Conservation (phyloP, 495 filamentous ascomycete species). For the Penicillium egyptiacum region DNA sequence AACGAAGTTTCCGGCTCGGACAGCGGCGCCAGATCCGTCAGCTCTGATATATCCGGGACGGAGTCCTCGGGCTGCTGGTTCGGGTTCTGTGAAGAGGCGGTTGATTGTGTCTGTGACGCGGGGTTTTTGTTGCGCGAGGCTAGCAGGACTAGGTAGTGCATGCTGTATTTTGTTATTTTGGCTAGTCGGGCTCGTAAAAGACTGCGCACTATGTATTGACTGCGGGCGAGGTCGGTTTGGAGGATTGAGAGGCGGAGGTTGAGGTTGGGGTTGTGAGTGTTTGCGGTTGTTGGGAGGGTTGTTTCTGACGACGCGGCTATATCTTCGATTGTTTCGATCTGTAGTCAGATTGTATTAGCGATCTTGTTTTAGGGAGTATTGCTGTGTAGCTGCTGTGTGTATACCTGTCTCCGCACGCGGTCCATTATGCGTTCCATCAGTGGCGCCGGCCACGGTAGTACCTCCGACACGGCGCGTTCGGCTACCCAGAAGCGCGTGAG, state of each 20-base stretch:
- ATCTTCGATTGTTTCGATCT: slow-evolving; percentile 73
- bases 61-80: slow-evolving; percentile 36
- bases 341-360: slow-evolving; percentile 3
- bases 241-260: slow-evolving; percentile 93
- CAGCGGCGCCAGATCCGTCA: slow-evolving; percentile 51
- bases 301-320: slow-evolving; percentile 57
- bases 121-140: slow-evolving; percentile 61
- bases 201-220: slow-evolving; percentile 86
- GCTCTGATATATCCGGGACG: slow-evolving; percentile 39
- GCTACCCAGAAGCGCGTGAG: slow-evolving; percentile 91
- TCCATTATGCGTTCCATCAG: slow-evolving; percentile 77
- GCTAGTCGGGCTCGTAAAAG: slow-evolving; percentile 80
- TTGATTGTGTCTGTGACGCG: slow-evolving; percentile 46
- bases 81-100: slow-evolving; percentile 24
- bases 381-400: not conserved
- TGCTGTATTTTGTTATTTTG: slow-evolving; percentile 58
- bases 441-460: slow-evolving; percentile 64
- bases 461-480: slow-evolving; percentile 83
- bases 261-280: slow-evolving; percentile 76
- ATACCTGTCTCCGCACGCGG: slow-evolving; percentile 67
- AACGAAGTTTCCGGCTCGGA: slow-evolving; percentile 75
- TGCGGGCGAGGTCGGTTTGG: slow-evolving; percentile 93
- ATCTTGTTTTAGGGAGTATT: not conserved
- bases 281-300: slow-evolving; percentile 38
- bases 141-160: slow-evolving; percentile 43